phyloP scores from a whole-genome alignment of 1,139 yeast genomes.

The Ashbya aceris region DNA sequence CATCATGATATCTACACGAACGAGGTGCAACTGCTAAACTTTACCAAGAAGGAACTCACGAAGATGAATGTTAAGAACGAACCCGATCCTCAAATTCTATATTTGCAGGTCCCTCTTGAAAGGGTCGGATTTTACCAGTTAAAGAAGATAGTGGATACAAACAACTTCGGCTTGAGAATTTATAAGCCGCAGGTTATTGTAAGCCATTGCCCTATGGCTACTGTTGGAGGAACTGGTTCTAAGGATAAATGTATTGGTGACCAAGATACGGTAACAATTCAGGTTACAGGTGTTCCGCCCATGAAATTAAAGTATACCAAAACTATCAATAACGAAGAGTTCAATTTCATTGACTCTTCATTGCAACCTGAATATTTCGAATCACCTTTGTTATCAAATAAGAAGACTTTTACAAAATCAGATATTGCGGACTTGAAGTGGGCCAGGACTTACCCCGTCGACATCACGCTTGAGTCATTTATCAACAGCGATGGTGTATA shows the following conservation, averaged over 20 bases:
- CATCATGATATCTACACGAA: slow-evolving; percentile 51
- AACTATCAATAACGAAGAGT: slow-evolving; percentile 41
- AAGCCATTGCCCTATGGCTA: slow-evolving; percentile 71
- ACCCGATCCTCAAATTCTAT: slow-evolving; percentile 32
- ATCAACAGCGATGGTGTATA: slow-evolving; percentile 48
- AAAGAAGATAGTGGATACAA: slow-evolving; percentile 53
- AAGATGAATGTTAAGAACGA: slow-evolving; percentile 30
- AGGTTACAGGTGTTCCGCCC: slow-evolving; percentile 69
- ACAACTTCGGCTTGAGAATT: slow-evolving; percentile 54
- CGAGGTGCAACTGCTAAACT: slow-evolving; percentile 41
- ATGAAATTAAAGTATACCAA: slow-evolving; percentile 53
- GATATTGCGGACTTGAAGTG: slow-evolving; percentile 39
- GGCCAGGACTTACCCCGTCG: slow-evolving; percentile 43
- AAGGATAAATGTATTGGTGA: slow-evolving; percentile 61
- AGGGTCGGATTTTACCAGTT: slow-evolving; percentile 71
- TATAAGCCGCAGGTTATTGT: slow-evolving; percentile 57
- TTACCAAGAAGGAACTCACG: slow-evolving; percentile 47
- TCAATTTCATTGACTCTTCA: slow-evolving; percentile 37
- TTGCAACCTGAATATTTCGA: slow-evolving; percentile 40
- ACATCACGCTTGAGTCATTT: slow-evolving; percentile 41
- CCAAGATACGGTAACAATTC: slow-evolving; percentile 43
- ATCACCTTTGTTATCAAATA: slow-evolving; percentile 28
- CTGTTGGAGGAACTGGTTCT: slow-evolving; percentile 28
- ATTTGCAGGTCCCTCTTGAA: slow-evolving; percentile 47
- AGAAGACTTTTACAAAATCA: slow-evolving; percentile 22